These are phyloP conservation scores for Verticillium zaregamsianum DNA, from an alignment of 2,329 filamentous ascomycete genomes.

Conservation along the genomic window DNA sequence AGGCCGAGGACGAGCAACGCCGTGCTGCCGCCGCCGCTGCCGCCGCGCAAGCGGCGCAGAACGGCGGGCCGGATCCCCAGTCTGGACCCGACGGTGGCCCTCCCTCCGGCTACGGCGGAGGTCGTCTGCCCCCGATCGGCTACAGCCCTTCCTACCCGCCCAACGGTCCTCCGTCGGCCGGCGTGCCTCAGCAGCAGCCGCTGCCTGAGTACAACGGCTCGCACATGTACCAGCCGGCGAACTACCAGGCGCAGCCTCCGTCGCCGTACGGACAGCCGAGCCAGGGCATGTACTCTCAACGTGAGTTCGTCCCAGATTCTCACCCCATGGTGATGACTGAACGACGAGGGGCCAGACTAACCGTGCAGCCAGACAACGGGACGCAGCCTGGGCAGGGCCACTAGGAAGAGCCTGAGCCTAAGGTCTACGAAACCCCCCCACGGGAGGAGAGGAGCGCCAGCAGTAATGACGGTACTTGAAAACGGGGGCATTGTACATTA, in stretches of 20 bases:
- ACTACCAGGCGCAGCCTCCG: slow-evolving; percentile 53
- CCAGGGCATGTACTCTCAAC: slow-evolving; percentile 57
- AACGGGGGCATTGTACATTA: neutral
- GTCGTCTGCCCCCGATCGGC: slow-evolving; percentile 68
- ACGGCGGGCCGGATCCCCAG: slow-evolving; percentile 43
- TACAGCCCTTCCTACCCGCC: slow-evolving; percentile 66
- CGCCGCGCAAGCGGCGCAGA: slow-evolving; percentile 51
- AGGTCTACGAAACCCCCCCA: neutral
- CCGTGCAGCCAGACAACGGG: slow-evolving; percentile 14
- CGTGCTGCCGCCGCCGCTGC: slow-evolving; percentile 36
- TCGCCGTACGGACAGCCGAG: slow-evolving; percentile 54
- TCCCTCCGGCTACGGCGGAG: slow-evolving; percentile 52
- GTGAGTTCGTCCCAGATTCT: slow-evolving; percentile 25
- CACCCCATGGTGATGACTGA: neutral
- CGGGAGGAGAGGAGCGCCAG: neutral
- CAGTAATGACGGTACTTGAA: neutral
- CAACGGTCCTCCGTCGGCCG: slow-evolving; percentile 42
- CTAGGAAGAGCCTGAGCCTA: slow-evolving; percentile 2
- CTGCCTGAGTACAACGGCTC: slow-evolving; percentile 51
- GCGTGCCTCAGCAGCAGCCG: slow-evolving; percentile 42
- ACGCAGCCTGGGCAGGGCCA: slow-evolving; percentile 12
- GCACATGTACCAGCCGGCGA: slow-evolving; percentile 47
- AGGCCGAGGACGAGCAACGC: slow-evolving; percentile 84
- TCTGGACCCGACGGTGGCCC: slow-evolving; percentile 42
- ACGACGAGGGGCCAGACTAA: slow-evolving; percentile 1